These are phyloP conservation scores for Coemansia javaensis DNA, from an alignment of 192 early-diverging fungal genomes.

Conservation along the genomic window DNA sequence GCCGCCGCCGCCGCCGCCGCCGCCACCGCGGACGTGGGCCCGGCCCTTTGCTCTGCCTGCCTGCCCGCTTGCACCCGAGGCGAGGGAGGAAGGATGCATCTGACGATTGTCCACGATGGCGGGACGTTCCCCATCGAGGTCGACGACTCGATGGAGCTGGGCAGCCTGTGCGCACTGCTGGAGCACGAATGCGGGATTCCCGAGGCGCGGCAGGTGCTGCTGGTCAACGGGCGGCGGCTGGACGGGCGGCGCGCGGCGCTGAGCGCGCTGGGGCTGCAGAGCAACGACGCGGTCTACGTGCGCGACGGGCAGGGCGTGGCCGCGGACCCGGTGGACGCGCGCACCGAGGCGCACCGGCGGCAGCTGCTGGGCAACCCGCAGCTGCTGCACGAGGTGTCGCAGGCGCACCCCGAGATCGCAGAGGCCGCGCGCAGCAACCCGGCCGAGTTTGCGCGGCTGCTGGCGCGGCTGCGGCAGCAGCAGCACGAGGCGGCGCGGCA, in stretches of 20 bases:
- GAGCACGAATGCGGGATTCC: slow-evolving; percentile 66
- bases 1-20: no score
- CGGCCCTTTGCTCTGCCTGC: background rate
- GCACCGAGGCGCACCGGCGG: slow-evolving; percentile 29
- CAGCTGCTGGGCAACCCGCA: slow-evolving; percentile 28
- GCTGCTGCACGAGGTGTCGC: slow-evolving; percentile 21
- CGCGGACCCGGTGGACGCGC: background rate
- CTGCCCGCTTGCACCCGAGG: no score
- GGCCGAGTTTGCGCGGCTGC: slow-evolving; percentile 12
- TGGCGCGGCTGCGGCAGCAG: slow-evolving; percentile 11
- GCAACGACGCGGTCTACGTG: slow-evolving; percentile 74
- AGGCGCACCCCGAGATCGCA: slow-evolving; percentile 22
- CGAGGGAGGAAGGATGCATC: slow-evolving; percentile 19
- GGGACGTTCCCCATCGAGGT: slow-evolving; percentile 54
- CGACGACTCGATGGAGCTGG: slow-evolving; percentile 68
- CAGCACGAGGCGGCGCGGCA: slow-evolving; percentile 7
- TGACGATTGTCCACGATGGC: slow-evolving; percentile 29
- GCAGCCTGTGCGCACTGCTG: slow-evolving; percentile 76
- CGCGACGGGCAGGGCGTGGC: slow-evolving; percentile 13
- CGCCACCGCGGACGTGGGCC: background rate
- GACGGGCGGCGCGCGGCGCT: slow-evolving; percentile 60
- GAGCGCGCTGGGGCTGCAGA: slow-evolving; percentile 57
- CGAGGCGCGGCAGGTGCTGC: slow-evolving; percentile 53
- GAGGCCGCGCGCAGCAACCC: slow-evolving; percentile 26
- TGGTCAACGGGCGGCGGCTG: slow-evolving; percentile 63